Evolutionary conservation across 139 green algal species (phyloP).

Genomic region (Parachlorella kessleri): DNA sequence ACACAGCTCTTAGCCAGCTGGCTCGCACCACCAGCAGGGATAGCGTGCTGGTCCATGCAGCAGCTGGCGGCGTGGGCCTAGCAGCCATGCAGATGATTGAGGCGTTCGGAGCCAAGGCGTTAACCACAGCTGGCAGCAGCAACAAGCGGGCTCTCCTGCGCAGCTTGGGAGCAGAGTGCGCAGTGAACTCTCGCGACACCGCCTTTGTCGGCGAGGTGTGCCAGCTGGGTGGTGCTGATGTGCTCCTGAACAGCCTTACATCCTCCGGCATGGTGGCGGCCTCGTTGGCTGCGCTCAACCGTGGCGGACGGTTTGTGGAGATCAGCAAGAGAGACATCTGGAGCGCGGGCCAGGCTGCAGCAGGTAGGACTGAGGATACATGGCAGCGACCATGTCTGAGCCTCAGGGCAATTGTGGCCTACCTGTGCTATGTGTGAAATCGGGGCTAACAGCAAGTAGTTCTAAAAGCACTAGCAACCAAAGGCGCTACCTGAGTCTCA

Average conservation of each 20-base stretch:
- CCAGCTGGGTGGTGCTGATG: conserved; percentile 55
- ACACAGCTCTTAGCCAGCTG: conserved; percentile 45
- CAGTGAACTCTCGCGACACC: conserved; percentile 61
- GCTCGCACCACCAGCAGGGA: conserved; percentile 23
- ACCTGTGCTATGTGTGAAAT: neutral
- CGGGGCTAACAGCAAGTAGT: no score
- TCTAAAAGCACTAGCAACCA: no score
- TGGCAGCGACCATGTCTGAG: neutral
- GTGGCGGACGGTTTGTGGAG: conserved; percentile 76
- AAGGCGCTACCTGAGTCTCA: no score
- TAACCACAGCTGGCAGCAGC: conserved; percentile 62
- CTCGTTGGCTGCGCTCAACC: conserved; percentile 60
- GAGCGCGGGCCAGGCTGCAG: conserved; percentile 46
- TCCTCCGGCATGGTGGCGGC: conserved; percentile 83
- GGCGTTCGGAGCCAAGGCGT: conserved; percentile 30
- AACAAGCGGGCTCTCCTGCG: conserved; percentile 68
- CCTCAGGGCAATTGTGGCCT: neutral
- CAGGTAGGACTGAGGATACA: neutral
- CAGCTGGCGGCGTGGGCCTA: conserved; percentile 82
- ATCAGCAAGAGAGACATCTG: conserved; percentile 94
- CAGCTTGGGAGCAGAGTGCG: conserved; percentile 42
- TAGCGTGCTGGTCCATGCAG: conserved; percentile 75
- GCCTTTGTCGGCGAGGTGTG: conserved; percentile 63
- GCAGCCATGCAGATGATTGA: conserved; percentile 67
- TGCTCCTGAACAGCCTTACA: conserved; percentile 88